Conservation (phyloP, 2,329 filamentous ascomycete genomes). For the Cordyceps sp. region DNA sequence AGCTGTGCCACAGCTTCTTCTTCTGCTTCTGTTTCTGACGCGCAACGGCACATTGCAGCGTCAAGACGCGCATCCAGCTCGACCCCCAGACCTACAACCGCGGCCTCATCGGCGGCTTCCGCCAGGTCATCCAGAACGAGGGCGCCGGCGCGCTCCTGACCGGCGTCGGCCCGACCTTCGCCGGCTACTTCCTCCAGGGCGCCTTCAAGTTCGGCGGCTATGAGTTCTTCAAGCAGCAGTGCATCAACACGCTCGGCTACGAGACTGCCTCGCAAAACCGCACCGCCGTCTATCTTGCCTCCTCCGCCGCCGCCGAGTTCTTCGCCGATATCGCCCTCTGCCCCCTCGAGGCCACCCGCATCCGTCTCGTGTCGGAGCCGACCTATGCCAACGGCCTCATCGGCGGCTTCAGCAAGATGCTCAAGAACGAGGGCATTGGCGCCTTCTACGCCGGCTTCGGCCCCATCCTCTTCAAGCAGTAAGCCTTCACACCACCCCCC, state of each 20-base stretch:
- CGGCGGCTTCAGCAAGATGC: conserved; percentile 68
- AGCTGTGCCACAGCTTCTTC: too few species aligned
- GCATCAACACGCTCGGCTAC: conserved; percentile 63
- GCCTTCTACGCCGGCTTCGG: conserved; percentile 89
- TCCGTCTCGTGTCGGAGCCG: conserved; percentile 79
- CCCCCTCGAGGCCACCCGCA: conserved; percentile 85
- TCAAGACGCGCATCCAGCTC: conserved; percentile 93
- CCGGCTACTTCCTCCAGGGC: conserved; percentile 88
- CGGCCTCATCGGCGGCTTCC: conserved; percentile 74
- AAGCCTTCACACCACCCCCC: conserved; percentile 5
- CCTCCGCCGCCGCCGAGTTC: conserved; percentile 47
- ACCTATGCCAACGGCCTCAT: conserved; percentile 69
- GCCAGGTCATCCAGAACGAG: conserved; percentile 69
- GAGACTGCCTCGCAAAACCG: conserved; percentile 66
- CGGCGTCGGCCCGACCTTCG: conserved; percentile 69
- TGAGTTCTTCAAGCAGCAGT: conserved; percentile 92
- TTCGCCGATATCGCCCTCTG: conserved; percentile 71
- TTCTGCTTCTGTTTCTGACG: conserved; percentile 1
- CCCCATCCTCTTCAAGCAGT: conserved; percentile 53
- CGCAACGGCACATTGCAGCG: conserved; percentile 36
- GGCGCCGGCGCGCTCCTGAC: conserved; percentile 76
- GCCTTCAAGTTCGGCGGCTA: conserved; percentile 91
- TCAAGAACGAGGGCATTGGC: conserved; percentile 65
- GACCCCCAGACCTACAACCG: conserved; percentile 80
- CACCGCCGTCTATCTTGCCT: conserved; percentile 65